Evolutionary conservation across 768 basidiomycete genomes (phyloP).

Genomic region (Kwoniella sp.): DNA sequence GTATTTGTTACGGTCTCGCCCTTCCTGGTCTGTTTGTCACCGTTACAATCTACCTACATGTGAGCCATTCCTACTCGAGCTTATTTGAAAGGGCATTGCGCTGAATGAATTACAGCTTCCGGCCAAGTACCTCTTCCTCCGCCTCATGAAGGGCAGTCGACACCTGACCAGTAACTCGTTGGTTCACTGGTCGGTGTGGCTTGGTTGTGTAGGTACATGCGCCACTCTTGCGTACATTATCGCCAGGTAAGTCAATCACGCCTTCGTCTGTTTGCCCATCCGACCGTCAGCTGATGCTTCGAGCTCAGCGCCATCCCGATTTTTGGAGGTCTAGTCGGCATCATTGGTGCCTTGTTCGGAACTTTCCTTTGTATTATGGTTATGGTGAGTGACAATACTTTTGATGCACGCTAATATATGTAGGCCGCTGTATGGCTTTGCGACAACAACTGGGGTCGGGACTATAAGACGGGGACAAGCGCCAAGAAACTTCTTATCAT

Average conservation of each 20-base stretch:
- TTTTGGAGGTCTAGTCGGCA: constrained; percentile 35
- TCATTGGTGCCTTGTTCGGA: constrained; percentile 44
- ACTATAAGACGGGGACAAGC: neutral
- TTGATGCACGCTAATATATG: constrained; percentile 2
- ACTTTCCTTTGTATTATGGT: constrained; percentile 40
- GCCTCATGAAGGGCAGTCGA: constrained; percentile 33
- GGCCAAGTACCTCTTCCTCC: constrained; percentile 37
- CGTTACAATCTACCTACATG: constrained; percentile 38
- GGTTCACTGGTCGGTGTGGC: constrained; percentile 39
- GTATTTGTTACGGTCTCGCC: constrained; percentile 44
- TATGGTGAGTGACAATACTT: constrained; percentile 5
- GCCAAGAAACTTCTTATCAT: neutral
- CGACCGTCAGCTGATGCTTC: constrained; percentile 11
- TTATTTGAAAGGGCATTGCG: neutral
- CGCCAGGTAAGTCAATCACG: constrained; percentile 5
- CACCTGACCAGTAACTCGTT: constrained; percentile 35
- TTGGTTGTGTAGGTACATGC: constrained; percentile 13
- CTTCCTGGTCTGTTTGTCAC: constrained; percentile 39
- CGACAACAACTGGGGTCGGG: constrained; percentile 22
- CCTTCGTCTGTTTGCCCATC: neutral
- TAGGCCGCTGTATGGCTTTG: constrained; percentile 46
- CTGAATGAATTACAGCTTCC: constrained; percentile 4
- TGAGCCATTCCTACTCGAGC: constrained; percentile 8
- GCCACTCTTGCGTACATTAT: constrained; percentile 12
- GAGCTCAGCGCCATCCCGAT: constrained; percentile 47